Evolutionary conservation across 768 basidiomycete genomes (phyloP), one percentile per base, ranked within the genome.

Genomic region (Hydnum rufescens): DNA sequence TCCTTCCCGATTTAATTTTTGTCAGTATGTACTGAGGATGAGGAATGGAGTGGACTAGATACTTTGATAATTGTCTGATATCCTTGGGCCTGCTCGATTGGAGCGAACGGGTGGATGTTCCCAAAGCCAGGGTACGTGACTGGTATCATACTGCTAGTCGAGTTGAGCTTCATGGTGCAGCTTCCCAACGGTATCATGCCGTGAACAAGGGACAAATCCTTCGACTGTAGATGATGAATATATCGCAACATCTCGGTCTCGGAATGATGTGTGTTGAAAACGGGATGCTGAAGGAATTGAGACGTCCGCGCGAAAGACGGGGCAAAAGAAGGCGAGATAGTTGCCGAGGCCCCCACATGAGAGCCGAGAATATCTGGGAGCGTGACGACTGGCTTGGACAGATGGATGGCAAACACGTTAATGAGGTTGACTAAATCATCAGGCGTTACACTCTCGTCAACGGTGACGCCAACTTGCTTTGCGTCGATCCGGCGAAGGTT

Each of bases 171-270:
- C 90, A 93, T 95, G 4, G 90, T 93, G 66, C 90, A 92, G 64
- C 87, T 90, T 53, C 90, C 90, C 2, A 92, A 75, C 8, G 87
- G 81, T 59, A 95, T 96, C 88, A 97, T 96, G 43, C 87, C 77
- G 64, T 99, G 95, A 5, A 86, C 82, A 30, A 99, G 79, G 28
- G 87, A 82, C 53, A 97, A 75, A 63, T 99, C 95, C 69, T 97
- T 97, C 32, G 80, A 80, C 55, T 90, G 85, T 48, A 99, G 75
- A 59, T 89, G 82, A 67, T 87, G 77, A 61, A 97, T 86, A 66
- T 96, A 95, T 32, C 95, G 88, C 31, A 99, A 71, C 84, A 99
- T 90, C 67, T 96, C 90, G 0, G 95, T 99, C 70, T 99, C 95
- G 3, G 90, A 93, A 64, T 97, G 93, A 61, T 96, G 83, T 52